Base-by-base conservation (phyloP, 371 early-diverging fungal species). In the Mortierella sp. region DNA sequence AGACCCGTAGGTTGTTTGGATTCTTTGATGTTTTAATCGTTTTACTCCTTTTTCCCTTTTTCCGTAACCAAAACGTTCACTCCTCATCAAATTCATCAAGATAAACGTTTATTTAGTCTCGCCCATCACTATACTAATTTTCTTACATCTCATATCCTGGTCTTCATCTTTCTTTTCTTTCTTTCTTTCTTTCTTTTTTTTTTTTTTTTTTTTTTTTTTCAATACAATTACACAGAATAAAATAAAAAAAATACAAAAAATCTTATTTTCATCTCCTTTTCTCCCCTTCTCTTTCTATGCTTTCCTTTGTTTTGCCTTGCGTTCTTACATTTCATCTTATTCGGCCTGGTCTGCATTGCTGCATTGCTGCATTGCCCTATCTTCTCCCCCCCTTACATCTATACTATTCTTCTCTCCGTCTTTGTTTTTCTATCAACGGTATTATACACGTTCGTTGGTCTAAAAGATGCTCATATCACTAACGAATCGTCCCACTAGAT, bases 401-500 rank as follows among this genome's bases (percentile, higher is more conserved):
- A 43, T 15, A 28, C 28, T 28, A 28, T 6, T 6, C 19, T 52
- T 9, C 8, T 52, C 16, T 50, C 7, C 16, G 3, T 19, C 2
- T 50, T 5, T 19, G 19, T 50, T 50, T 50, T 1, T 50, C 6
- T n/a, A n/a, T 50, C 16, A 16, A 8, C 19, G 52, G 7, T 52
- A 8, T 58, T 58, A 15, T 33, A 22, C 16, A 22, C 24, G 16
- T 65, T 10, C 21, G 28, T 28, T 28, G 28, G 28, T 53, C 58
- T 69, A 76, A 59, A 79, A 60, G 33, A 58, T 65, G 21, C 67
- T 73, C 74, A 91, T 86, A 62, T 89, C 83, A 69, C 85, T 85
- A 36, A 91, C 91, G 83, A 92, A 90, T 65, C 90, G 88, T 0
- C 86, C 88, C 7, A 90, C 85, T 63, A 88, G 90, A 69, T 91